Base-by-base conservation (phyloP, 495 filamentous ascomycete genomes). In the Neurospora terricola region DNA sequence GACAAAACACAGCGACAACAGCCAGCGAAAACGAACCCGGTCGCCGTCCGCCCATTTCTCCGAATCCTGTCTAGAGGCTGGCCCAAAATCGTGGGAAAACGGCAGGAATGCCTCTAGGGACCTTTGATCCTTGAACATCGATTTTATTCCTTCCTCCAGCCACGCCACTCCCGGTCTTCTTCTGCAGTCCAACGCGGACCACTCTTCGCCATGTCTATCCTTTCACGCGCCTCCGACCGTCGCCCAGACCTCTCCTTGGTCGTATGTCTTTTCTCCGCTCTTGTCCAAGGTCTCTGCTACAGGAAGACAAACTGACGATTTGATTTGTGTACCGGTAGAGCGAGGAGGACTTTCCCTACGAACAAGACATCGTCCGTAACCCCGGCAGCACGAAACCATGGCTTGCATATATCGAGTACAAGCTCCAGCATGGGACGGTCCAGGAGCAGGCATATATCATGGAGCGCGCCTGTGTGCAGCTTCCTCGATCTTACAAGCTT, bases 401-500 rank as follows among this genome's bases (percentile, higher is more conserved):
- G 96, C 86, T 98, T 72, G 90, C 92, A 72, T 99, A 99, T 78
- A 92, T 94, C 82, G 92, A 94, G 76, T 93, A 92, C 87, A 98
- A 98, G 84, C 80, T 91, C 77, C 92, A 94, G 76, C 90, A 94
- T 87, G 94, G 94, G 76, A 92, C 88, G 38, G 81, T 94, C 70
- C 92, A 94, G 45, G 95, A 98, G 82, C 95, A 96, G 81, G 92
- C 94, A 69, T 99, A 96, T 83, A 91, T 97, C 8, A 90, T 97
- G 84, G 96, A 99, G 83, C 88, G 96, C 74, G 95, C 96, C 40
- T 97, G 94, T 80, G 86, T 88, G 75, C 90, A 94, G 75, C 87
- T 98, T 38, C 96, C 96, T 43, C 89, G 96, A 74, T 98, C 94
- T 34, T 98, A 97, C 82, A 99, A 98, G 85, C 84, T 99, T 36